These are phyloP conservation scores for Zea luxurians DNA, from an alignment of 176 grass and related monocot species.

Conservation along the genomic window DNA sequence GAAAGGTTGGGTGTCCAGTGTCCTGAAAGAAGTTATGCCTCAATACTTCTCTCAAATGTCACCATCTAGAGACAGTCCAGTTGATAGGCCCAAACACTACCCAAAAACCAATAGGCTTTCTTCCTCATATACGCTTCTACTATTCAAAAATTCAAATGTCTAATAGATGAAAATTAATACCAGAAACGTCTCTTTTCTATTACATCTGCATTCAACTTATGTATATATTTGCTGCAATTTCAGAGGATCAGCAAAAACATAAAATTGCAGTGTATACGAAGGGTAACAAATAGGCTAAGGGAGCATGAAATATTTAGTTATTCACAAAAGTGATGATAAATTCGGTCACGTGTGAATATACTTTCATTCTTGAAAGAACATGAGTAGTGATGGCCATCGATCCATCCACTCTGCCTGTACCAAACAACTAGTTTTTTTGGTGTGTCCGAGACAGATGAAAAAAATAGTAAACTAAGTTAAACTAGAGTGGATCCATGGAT, in stretches of 20 bases:
- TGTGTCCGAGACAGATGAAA: not conserved
- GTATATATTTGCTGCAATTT: not conserved
- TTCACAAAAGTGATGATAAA: not conserved
- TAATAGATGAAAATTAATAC: not conserved
- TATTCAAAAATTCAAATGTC: not conserved
- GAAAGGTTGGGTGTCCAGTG: no score
- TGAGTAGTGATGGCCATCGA: not conserved
- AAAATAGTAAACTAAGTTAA: not conserved
- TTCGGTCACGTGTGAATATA: not conserved
- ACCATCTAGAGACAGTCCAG: no score
- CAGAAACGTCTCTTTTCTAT: not conserved
- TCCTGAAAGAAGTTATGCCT: no score
- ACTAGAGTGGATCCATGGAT: not conserved
- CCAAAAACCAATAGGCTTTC: not conserved
- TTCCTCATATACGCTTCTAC: not conserved
- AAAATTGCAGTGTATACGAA: not conserved
- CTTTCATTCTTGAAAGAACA: not conserved
- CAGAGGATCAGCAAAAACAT: not conserved
- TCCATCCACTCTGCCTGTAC: not conserved
- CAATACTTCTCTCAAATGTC: no score
- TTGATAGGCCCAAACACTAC: no score
- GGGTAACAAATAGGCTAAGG: not conserved
- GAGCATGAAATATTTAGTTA: not conserved
- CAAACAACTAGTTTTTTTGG: not conserved
- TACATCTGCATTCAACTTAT: not conserved